Conservation (phyloP, 345 rosid genomes). For the Luvunga scandens region DNA sequence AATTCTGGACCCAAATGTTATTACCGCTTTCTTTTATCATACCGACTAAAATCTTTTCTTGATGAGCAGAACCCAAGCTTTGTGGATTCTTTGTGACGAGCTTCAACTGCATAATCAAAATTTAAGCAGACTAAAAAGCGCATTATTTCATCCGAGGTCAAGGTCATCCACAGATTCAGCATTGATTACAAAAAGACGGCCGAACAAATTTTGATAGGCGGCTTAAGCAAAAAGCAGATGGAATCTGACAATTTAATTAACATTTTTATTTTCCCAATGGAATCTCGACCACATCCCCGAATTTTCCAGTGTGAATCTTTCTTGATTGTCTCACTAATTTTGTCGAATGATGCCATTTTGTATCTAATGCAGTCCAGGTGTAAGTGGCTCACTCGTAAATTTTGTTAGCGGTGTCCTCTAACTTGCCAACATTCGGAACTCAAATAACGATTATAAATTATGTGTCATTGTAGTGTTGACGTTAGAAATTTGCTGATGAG, state of each 20-base stretch:
- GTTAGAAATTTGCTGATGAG: too few relatives aligned
- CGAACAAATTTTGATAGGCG: not conserved
- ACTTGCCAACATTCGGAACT: not conserved
- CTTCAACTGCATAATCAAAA: not conserved
- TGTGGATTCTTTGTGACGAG: not conserved
- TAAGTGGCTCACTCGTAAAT: not conserved
- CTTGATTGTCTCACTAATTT: not conserved
- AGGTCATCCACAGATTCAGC: not conserved
- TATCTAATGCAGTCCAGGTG: conserved; percentile 19
- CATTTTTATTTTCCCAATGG: not conserved
- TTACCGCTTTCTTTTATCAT: too few relatives aligned
- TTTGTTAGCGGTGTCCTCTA: not conserved
- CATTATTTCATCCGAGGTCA: too few relatives aligned
- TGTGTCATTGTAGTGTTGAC: not conserved
- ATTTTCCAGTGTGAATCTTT: conserved; percentile 8
- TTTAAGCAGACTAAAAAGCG: not conserved
- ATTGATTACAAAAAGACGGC: not conserved
- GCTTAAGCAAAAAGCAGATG: too few relatives aligned
- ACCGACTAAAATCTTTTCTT: too few relatives aligned
- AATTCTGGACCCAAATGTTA: too few relatives aligned
- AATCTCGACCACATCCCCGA: not conserved
- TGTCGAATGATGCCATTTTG: not conserved
- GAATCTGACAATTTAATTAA: not conserved
- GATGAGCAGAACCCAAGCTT: not conserved
- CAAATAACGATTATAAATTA: not conserved